These are phyloP conservation scores for Cercospora zeina DNA, from an alignment of 2,329 filamentous ascomycete species.

Conservation along the genomic window DNA sequence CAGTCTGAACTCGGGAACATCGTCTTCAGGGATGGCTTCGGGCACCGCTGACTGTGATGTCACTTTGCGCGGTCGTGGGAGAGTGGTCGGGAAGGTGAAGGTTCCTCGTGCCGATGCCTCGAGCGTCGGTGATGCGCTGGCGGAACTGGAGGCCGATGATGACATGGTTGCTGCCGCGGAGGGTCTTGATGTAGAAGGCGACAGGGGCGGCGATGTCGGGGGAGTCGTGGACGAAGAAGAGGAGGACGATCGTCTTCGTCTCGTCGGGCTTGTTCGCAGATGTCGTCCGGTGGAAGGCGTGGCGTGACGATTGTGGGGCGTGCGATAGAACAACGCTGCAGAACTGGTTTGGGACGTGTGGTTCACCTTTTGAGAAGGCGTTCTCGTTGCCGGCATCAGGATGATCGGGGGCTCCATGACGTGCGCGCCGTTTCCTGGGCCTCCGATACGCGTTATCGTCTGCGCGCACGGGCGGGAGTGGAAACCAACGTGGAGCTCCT, in stretches of 20 bases:
- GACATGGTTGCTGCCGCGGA: conserved; percentile 29
- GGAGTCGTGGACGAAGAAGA: neutral
- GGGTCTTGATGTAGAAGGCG: conserved; percentile 30
- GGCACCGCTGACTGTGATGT: conserved; percentile 22
- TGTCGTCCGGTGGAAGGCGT: neutral
- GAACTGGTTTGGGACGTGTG: neutral
- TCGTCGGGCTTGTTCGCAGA: neutral
- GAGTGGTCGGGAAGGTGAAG: conserved; percentile 20
- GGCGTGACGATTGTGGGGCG: conserved; percentile 8
- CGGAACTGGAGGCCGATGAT: conserved; percentile 31
- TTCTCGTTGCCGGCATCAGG: conserved; percentile 7
- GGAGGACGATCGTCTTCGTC: neutral
- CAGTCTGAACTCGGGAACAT: conserved; percentile 18
- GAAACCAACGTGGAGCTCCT: conserved; percentile 5
- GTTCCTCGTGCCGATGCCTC: conserved; percentile 29
- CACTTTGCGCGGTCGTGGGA: conserved; percentile 9
- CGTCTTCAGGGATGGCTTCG: conserved; percentile 32
- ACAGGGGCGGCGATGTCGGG: conserved; percentile 22
- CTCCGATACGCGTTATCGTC: conserved; percentile 11
- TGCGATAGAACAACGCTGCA: neutral
- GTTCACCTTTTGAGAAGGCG: conserved; percentile 1
- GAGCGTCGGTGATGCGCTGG: conserved; percentile 30
- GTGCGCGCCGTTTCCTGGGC: conserved; percentile 10
- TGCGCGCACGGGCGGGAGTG: conserved; percentile 11
- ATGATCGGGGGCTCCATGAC: conserved; percentile 10